Base-by-base conservation (phyloP, 495 filamentous ascomycete species). In the Aspergillus hancockii region DNA sequence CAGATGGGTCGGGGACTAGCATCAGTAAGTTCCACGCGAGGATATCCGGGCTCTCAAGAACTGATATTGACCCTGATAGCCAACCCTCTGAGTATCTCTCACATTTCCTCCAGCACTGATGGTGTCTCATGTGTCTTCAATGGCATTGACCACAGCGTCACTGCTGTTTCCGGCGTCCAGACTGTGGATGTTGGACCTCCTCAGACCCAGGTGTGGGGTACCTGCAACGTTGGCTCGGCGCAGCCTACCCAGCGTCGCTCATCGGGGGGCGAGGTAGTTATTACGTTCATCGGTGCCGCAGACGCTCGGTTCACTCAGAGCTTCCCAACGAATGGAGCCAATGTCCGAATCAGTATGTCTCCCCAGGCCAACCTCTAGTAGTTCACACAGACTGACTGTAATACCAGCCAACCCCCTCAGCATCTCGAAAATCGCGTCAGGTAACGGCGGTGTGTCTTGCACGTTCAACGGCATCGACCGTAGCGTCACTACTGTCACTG, bases 161-260 rank as follows among this genome's bases (percentile, higher is more conserved):
- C 68, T 5, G 53, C 47, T 25, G 59, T 70, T 46, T 49, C 53
- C 14, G 64, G 64, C n/a, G 45, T 18, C 5, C 28, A 57, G 28
- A 62, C 57, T 14, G 63, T 68, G 0, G 61, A 68, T 60, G 71
- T 73, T 54, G 67, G 63, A 25, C 64, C 68, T n/a, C 75, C 75
- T 5, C 74, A 78, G 70, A 68, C 72, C 7, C 75, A 77, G 52
- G 36, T 67, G n/a, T 68, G 60, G 9, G 75, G 69, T 18, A 58
- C 66, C 53, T 78, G 75, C 61, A 28, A 4, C 22, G 19, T 22
- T 36, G 28, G n/a, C n/a, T 50, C 45, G 6, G 18, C 51, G 7
- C 41, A 40, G 9, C 49, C 51, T 0, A 28, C 25, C 25, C 18
- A 8, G 12, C 45, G 40, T n/a, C 58, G 43, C 13, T 43, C 40